Base-by-base conservation (phyloP, 257 asterid species). In the Lavandula angustifolia region DNA sequence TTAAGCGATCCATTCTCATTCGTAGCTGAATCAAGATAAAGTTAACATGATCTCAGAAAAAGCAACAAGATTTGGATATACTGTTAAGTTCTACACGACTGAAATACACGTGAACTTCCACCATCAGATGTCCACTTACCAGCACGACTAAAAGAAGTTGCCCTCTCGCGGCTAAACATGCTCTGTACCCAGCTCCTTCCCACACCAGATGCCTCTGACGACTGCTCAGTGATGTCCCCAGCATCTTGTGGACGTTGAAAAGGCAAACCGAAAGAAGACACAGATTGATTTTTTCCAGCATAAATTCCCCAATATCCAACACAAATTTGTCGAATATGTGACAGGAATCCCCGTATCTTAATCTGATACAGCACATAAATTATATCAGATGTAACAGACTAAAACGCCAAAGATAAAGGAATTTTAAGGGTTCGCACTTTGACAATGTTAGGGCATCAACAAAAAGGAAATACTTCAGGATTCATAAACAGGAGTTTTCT, bases 101-200 rank as follows among this genome's bases (percentile, higher is more conserved):
- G 31, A 44, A 69, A 32, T 71, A 48, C 69, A 75, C 79, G 73
- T 78, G 74, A 61, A 76, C 62, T 66, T 46, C 88, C 86, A 79
- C 79, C 75, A 64, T 89, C 91, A 61, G 91, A 82, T 51, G 83
- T 74, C 87, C 80, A 79, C 72, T 75, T 86, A 64, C 95, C 71
- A 22, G 69, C 84, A 52, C 91, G 95, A 70, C 85, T 74, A 61
- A 86, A 88, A 48, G 96, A 86, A 80, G 76, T 80, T 67, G 94
- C 78, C 75, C 88, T 82, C 55, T 91, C 98, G 71, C 95, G 78
- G 80, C 94, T 91, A 79, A 91, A 91, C 98, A 91, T 91, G 87
- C 98, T 91, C 74, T 91, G 98, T 31, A 91, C 98, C 98, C 98
- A 88, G 81, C 96, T 91, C 79, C 98, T 84, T 72, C 98, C 98